These are phyloP conservation scores for Ganoderma meredithae DNA, from an alignment of 1,284 basidiomycete species.

Conservation along the genomic window DNA sequence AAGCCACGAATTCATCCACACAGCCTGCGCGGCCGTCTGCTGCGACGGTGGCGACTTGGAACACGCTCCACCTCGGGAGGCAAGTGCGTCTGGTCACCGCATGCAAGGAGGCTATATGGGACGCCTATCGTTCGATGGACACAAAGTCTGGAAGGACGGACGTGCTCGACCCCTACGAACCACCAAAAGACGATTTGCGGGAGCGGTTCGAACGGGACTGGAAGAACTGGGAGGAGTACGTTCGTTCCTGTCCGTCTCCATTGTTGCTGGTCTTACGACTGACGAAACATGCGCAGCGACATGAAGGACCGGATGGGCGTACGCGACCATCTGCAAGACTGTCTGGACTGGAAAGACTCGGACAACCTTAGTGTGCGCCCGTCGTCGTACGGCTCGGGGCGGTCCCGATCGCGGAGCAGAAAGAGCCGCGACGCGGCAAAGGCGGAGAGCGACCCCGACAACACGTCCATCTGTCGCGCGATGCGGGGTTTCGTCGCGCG, in stretches of 20 bases:
- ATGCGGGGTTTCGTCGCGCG: constrained; percentile 52
- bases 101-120: constrained; percentile 76
- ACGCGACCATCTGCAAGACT: constrained; percentile 54
- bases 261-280: neutral
- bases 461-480: constrained; percentile 50
- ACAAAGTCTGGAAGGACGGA: constrained; percentile 37
- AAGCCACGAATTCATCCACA: constrained; percentile 13
- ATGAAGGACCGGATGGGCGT: constrained; percentile 77
- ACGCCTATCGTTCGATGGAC: constrained; percentile 59
- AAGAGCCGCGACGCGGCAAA: constrained; percentile 21
- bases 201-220: constrained; percentile 73
- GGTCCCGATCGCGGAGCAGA: constrained; percentile 51
- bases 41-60: constrained; percentile 48
- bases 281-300: constrained; percentile 53
- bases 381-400: constrained; percentile 49
- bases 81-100: constrained; percentile 59
- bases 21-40: constrained; percentile 25
- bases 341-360: constrained; percentile 62
- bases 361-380: constrained; percentile 50
- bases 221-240: constrained; percentile 74
- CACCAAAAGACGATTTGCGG: constrained; percentile 47
- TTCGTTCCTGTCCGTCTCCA: constrained; percentile 34
- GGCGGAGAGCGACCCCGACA: constrained; percentile 26
- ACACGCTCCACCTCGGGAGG: constrained; percentile 68
- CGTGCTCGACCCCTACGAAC: constrained; percentile 11